A percentile compares a stretch with the other conserved stretches of the same genome.
Evolutionary conservation across 1,139 yeast species (phyloP).

Genomic region (Blastobotrys arbuscula): DNA sequence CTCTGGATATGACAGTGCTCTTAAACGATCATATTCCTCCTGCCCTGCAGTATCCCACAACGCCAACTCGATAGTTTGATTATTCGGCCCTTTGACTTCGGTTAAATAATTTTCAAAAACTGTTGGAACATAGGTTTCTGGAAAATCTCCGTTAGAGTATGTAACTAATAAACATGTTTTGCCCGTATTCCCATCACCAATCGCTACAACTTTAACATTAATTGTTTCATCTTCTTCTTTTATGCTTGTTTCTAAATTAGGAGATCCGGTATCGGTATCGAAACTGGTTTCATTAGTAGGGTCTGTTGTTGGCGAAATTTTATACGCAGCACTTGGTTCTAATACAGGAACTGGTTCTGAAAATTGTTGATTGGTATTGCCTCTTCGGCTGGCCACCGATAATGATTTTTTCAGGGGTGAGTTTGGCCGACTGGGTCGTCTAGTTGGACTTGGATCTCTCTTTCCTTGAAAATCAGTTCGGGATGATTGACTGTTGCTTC

Average conservation of each 20-base stretch:
- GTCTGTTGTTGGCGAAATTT: constrained; percentile 16
- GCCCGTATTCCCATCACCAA: constrained; percentile 95
- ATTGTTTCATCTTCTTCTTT: constrained; percentile 17
- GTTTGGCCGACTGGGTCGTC: neutral
- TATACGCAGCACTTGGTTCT: constrained; percentile 19
- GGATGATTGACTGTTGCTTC: constrained; percentile 1
- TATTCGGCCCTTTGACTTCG: constrained; percentile 50
- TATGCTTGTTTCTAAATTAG: no score
- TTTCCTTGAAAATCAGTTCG: neutral
- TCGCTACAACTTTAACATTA: constrained; percentile 51
- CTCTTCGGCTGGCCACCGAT: neutral
- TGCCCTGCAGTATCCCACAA: constrained; percentile 96
- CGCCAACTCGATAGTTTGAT: constrained; percentile 61
- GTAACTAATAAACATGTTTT: constrained; percentile 80
- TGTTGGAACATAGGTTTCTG: constrained; percentile 76
- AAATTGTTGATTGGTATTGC: constrained; percentile 6
- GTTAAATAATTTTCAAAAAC: constrained; percentile 82
- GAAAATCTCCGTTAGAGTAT: constrained; percentile 76
- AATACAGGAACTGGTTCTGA: constrained; percentile 19
- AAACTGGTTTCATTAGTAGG: neutral
- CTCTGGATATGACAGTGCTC: constrained; percentile 82
- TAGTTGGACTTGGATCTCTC: neutral
- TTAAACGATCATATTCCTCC: constrained; percentile 78
- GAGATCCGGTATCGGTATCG: neutral
- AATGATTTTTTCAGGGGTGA: neutral